Base-by-base conservation (phyloP, 441 rosid species). In the Macaranga tanarius region DNA sequence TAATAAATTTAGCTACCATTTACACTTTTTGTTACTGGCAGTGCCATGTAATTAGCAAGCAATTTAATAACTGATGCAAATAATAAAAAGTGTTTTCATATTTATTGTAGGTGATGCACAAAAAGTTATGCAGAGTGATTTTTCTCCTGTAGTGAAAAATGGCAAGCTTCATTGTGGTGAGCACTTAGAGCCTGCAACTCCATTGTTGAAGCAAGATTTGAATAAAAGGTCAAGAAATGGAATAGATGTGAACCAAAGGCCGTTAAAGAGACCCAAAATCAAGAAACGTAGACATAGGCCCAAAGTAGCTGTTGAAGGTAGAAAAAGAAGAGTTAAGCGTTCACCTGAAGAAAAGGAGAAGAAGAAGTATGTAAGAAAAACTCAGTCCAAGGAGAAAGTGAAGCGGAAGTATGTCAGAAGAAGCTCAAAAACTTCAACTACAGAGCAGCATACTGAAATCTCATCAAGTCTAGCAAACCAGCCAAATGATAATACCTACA, bases 211-310 rank as follows among this genome's bases (percentile, higher is more conserved):
- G 57, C 65, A 26, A 25, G 9, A 11, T 48, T 20, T 17, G 31
- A 48, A 22, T 13, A 59, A 60, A 70, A 70, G 73, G 48, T 57
- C 47, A 26, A 42, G 55, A 5, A 45, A 59, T 45, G 65, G 40
- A 4, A 40, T 1, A 7, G 73, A 70, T 70, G 15, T 26, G 28
- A 48, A 70, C 28, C n/a, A 19, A 48, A 70, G 31, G 40, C 58
- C 58, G 9, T 15, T 8, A 12, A 55, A 69, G 73, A 57, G n/a
- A 69, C 7, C 44, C 20, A 69, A 69, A 25, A 34, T 10, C 17
- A 71, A 62, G 68, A 71, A 71, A 38, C 47, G 16, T 11, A 71
- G 61, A 62, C 58, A 71, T 51, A 62, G 75, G 67, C 67, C 75
- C 1, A 71, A 71, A 63, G 58, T 71, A 34, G 75, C 34, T 0